Conservation (phyloP, 2,329 filamentous ascomycete genomes). For the Pseudogymnoascus sp. region DNA sequence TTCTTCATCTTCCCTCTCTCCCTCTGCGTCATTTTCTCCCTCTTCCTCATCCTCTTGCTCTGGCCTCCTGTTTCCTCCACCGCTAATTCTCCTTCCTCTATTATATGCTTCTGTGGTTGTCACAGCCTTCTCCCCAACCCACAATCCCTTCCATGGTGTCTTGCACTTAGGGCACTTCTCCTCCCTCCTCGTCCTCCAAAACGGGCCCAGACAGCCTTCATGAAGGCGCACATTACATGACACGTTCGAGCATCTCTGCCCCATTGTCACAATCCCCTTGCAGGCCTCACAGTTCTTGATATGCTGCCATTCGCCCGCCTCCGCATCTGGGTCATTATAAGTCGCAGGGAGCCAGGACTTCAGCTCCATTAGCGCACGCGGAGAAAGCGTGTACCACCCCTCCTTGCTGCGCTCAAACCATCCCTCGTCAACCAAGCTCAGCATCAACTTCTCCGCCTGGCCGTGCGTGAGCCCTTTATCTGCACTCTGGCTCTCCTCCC, state of each 20-base stretch:
- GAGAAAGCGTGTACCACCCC: conserved; percentile 68
- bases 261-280: conserved; percentile 79
- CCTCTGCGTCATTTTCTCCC: not conserved
- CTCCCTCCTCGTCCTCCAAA: conserved; percentile 57
- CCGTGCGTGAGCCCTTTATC: conserved; percentile 61
- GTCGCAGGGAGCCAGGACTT: conserved; percentile 75
- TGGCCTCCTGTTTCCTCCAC: conserved; percentile 13
- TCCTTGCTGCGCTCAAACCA: conserved; percentile 73
- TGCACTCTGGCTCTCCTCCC: conserved; percentile 26
- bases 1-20: not conserved
- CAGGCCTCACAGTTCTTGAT: conserved; percentile 87
- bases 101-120: conserved; percentile 19
- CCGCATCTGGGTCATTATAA: conserved; percentile 64
- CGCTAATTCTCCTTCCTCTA: conserved; percentile 10
- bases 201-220: conserved; percentile 64
- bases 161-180: conserved; percentile 58
- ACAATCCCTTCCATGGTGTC: conserved; percentile 38
- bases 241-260: conserved; percentile 64
- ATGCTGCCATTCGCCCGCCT: conserved; percentile 53
- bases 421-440: conserved; percentile 63
- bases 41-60: conserved; percentile 16
- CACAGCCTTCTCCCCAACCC: conserved; percentile 29
- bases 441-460: conserved; percentile 68
- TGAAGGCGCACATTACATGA: conserved; percentile 68
- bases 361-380: conserved; percentile 77